Evolutionary conservation across 495 filamentous ascomycete species (phyloP).

Genomic region (Trichoderma reesei): DNA sequence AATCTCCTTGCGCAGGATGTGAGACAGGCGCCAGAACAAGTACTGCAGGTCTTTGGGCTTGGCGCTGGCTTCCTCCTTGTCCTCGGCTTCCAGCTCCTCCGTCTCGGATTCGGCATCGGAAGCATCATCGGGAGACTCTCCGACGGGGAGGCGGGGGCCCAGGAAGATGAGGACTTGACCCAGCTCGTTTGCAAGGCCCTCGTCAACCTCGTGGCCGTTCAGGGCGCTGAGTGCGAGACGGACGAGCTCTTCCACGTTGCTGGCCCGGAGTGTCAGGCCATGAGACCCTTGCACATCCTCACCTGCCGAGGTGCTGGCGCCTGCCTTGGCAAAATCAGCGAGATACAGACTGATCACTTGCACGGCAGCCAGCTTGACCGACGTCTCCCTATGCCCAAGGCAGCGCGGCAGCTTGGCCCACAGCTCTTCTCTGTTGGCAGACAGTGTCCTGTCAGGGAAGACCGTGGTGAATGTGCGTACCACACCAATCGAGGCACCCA

Average conservation of each 20-base stretch:
- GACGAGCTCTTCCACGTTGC: conserved; percentile 57
- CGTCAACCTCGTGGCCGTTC: conserved; percentile 49
- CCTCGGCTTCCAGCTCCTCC: conserved; percentile 35
- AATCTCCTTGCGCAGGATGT: conserved; percentile 68
- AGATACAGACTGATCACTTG: conserved; percentile 69
- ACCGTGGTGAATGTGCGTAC: conserved; percentile 57
- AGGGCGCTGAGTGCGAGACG: conserved; percentile 56
- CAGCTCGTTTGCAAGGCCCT: conserved; percentile 60
- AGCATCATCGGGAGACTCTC: not conserved
- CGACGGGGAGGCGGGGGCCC: conserved; percentile 45
- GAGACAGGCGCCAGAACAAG: conserved; percentile 64
- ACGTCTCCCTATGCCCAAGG: conserved; percentile 61
- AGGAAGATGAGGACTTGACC: conserved; percentile 73
- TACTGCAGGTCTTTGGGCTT: conserved; percentile 45
- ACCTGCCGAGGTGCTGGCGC: conserved; percentile 38
- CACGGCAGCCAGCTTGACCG: conserved; percentile 67
- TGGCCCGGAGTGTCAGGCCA: conserved; percentile 56
- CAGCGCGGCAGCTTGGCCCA: conserved; percentile 59
- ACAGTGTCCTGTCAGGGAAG: conserved; percentile 51
- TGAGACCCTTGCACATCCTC: conserved; percentile 59
- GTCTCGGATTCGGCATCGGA: conserved; percentile 33
- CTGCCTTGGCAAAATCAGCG: conserved; percentile 61
- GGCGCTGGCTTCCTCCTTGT: conserved; percentile 28
- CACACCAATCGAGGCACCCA: conserved; percentile 63
- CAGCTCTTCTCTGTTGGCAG: conserved; percentile 41